Percentiles rank a stretch among this genome's conserved stretches.
Evolutionary conservation across 768 basidiomycete species (phyloP).

Genomic region (Roridomyces roridus): DNA sequence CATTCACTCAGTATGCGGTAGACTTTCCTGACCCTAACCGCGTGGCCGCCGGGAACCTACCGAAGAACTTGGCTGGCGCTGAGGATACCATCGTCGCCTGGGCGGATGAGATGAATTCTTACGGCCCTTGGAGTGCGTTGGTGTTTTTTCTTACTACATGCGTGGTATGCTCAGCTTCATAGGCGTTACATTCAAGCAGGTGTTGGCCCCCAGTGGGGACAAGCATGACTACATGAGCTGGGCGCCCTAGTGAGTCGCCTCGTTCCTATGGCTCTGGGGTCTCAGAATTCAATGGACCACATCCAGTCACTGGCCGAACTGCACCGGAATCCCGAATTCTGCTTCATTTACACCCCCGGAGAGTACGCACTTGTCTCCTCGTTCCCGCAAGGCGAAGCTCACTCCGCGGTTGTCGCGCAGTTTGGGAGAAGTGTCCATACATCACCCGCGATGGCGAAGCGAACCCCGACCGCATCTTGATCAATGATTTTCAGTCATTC

Average conservation of each 20-base stretch:
- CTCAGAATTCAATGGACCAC: too few relatives aligned
- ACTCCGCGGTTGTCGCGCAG: slow-evolving; percentile 42
- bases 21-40: too few relatives aligned
- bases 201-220: slow-evolving; percentile 58
- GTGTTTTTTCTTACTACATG: too few relatives aligned
- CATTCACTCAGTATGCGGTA: slow-evolving; percentile 47
- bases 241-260: slow-evolving; percentile 64
- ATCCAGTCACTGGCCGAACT: slow-evolving; percentile 72
- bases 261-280: slow-evolving; percentile 75
- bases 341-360: slow-evolving; percentile 58
- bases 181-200: slow-evolving; percentile 58
- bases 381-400: too few relatives aligned
- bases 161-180: neutral
- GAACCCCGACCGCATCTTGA: slow-evolving; percentile 67
- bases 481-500: too few relatives aligned
- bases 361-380: slow-evolving; percentile 35
- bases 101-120: slow-evolving; percentile 48
- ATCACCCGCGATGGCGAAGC: slow-evolving; percentile 62
- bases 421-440: slow-evolving; percentile 66
- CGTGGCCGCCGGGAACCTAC: slow-evolving; percentile 49
- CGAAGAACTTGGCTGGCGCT: slow-evolving; percentile 46
- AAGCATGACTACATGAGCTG: too few relatives aligned
- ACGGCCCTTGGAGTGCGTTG: slow-evolving; percentile 65
- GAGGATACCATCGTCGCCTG: slow-evolving; percentile 52
- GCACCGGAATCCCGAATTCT: slow-evolving; percentile 60